A percentile compares a stretch with the other conserved stretches of the same genome.
Evolutionary conservation across 2,329 filamentous ascomycete species (phyloP).

Genomic region (Tolypocladium ophioglossoides): DNA sequence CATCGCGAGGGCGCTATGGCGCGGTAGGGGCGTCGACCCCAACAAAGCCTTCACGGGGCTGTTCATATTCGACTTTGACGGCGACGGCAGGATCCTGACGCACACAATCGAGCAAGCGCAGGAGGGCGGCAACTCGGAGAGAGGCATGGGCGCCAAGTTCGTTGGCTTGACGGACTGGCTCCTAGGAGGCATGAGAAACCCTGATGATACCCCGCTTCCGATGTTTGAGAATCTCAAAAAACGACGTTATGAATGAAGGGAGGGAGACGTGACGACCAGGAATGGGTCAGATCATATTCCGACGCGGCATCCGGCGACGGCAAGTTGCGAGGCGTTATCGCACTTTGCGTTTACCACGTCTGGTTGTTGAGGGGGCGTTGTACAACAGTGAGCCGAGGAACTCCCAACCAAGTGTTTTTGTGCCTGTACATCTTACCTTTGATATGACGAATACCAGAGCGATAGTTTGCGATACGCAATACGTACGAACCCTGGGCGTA

Average conservation of each 20-base stretch:
- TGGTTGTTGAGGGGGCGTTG: neutral
- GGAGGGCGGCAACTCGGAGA: conserved; percentile 73
- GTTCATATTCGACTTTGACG: conserved; percentile 94
- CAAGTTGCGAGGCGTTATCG: neutral
- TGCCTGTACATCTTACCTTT: neutral
- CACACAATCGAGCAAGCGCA: conserved; percentile 94
- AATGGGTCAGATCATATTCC: neutral
- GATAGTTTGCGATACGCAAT: too few species aligned
- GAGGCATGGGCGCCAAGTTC: conserved; percentile 67
- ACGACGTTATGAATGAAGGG: conserved; percentile 3
- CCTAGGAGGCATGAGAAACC: conserved; percentile 56
- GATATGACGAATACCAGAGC: neutral
- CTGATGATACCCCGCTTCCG: conserved; percentile 21
- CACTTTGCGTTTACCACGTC: neutral
- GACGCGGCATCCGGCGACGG: neutral
- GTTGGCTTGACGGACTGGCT: conserved; percentile 94
- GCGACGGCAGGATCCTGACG: conserved; percentile 68
- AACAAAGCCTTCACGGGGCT: conserved; percentile 77
- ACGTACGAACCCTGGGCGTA: neutral
- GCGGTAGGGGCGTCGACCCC: conserved; percentile 31
- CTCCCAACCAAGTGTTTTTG: neutral
- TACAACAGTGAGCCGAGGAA: neutral
- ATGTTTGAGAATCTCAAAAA: conserved; percentile 22
- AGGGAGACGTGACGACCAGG: neutral
- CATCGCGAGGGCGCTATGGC: conserved; percentile 32